Conservation (phyloP, 2,329 filamentous ascomycete genomes). For the Sporothrix protearum region DNA sequence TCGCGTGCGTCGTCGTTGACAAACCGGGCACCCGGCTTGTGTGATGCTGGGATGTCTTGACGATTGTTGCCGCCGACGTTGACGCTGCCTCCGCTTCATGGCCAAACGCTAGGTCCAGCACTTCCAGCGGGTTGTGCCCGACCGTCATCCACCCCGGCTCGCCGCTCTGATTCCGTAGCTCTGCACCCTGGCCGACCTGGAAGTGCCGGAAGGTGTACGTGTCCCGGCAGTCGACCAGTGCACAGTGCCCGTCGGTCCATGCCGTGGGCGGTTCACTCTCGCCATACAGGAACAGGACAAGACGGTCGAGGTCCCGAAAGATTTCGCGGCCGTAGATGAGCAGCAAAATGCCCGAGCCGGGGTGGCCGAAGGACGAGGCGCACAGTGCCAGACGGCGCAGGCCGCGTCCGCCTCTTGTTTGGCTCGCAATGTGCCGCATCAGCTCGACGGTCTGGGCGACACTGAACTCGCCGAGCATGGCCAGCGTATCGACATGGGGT, state of each 20-base stretch:
- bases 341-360: slow-evolving; percentile 17
- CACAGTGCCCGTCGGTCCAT: slow-evolving; percentile 23
- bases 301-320: slow-evolving; percentile 24
- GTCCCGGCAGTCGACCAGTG: slow-evolving; percentile 23
- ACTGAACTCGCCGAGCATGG: slow-evolving; percentile 35
- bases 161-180: slow-evolving; percentile 13
- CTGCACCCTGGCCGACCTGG: slow-evolving; percentile 20
- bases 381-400: slow-evolving; percentile 12
- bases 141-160: slow-evolving; percentile 21
- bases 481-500: slow-evolving; percentile 35
- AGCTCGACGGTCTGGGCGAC: slow-evolving; percentile 24
- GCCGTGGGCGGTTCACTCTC: slow-evolving; percentile 11
- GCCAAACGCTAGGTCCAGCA: slow-evolving; percentile 25
- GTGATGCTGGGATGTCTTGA: not conserved
- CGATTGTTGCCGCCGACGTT: not conserved
- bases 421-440: not conserved
- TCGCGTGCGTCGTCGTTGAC: no score
- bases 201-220: slow-evolving; percentile 24
- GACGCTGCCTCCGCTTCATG: slow-evolving; percentile 5
- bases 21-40: not conserved
- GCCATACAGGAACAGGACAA: slow-evolving; percentile 23
- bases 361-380: slow-evolving; percentile 19
- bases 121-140: slow-evolving; percentile 19
- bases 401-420: not conserved
- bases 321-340: slow-evolving; percentile 23